A percentile compares a stretch with the other conserved stretches of the same genome.
Evolutionary conservation across 768 basidiomycete genomes (phyloP).

Genomic region (Boletus insuetus): DNA sequence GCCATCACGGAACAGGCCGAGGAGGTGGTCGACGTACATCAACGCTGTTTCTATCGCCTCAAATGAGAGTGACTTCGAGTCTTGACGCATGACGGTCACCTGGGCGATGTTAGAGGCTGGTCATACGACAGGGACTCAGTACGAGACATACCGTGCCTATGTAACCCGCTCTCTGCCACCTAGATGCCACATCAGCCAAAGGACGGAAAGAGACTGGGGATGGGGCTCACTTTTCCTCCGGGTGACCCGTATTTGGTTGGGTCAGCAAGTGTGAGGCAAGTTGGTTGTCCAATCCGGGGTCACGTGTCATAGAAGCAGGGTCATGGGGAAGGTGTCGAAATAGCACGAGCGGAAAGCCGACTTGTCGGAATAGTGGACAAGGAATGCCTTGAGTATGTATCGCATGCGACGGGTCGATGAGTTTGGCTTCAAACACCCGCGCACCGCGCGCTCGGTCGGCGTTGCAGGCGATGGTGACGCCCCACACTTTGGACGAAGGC

Average conservation of each 20-base stretch:
- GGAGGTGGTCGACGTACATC: constrained; percentile 34
- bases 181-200: neutral
- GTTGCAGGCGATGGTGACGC: constrained; percentile 24
- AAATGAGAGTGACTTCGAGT: constrained; percentile 21
- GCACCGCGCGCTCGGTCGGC: constrained; percentile 24
- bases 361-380: constrained; percentile 26
- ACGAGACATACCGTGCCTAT: constrained; percentile 24
- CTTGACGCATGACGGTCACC: constrained; percentile 29
- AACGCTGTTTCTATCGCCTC: constrained; percentile 28
- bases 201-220: neutral
- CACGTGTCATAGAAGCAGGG: constrained; percentile 18
- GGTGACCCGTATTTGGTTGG: constrained; percentile 25
- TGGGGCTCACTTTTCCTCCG: constrained; percentile 19
- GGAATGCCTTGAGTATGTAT: constrained; percentile 25
- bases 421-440: constrained; percentile 17
- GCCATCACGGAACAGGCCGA: constrained; percentile 28
- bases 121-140: no score
- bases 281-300: constrained; percentile 30
- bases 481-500: constrained; percentile 5
- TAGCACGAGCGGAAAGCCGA: constrained; percentile 30
- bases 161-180: constrained; percentile 26
- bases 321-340: constrained; percentile 25
- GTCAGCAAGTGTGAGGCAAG: constrained; percentile 30
- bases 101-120: neutral
- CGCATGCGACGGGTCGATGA: constrained; percentile 22